Percentiles rank a stretch among this genome's conserved stretches.
These are phyloP conservation scores for Colletotrichum phormii DNA, from an alignment of 2,329 filamentous ascomycete genomes.

Conservation along the genomic window DNA sequence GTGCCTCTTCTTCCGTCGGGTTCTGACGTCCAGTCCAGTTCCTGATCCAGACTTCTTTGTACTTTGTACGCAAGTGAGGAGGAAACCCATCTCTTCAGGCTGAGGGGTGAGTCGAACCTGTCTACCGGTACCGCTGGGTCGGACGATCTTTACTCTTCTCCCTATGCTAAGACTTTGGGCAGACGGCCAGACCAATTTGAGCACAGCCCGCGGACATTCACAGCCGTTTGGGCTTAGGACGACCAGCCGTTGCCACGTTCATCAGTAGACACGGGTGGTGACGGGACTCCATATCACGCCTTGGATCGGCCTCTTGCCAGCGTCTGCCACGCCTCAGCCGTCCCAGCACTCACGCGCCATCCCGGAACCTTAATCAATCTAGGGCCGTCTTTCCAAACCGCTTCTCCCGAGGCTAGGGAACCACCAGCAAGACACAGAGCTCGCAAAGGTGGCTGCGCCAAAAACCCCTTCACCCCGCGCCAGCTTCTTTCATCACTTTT, in stretches of 20 bases:
- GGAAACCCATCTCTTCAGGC: slow-evolving; percentile 9
- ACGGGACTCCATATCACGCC: slow-evolving; percentile 18
- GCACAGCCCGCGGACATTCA: background rate
- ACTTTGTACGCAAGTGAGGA: slow-evolving; percentile 2
- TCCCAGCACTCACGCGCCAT: slow-evolving; percentile 31
- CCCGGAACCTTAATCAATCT: slow-evolving; percentile 35
- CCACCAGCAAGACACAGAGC: slow-evolving; percentile 17
- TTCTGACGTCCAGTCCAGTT: slow-evolving; percentile 13
- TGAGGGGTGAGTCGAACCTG: slow-evolving; percentile 25
- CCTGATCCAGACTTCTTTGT: slow-evolving; percentile 14
- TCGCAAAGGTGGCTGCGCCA: slow-evolving; percentile 21
- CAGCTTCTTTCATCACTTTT: slow-evolving; percentile 27
- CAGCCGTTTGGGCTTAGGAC: slow-evolving; percentile 1
- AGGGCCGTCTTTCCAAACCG: slow-evolving; percentile 24
- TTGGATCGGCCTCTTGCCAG: slow-evolving; percentile 21
- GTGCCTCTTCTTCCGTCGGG: slow-evolving; percentile 29
- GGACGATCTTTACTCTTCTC: slow-evolving; percentile 8
- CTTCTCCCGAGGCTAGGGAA: slow-evolving; percentile 29
- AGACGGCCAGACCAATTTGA: slow-evolving; percentile 12
- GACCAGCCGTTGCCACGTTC: slow-evolving; percentile 31
- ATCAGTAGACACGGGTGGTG: slow-evolving; percentile 15
- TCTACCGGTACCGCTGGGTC: background rate
- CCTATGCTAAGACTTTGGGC: slow-evolving; percentile 24
- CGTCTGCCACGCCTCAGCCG: slow-evolving; percentile 31
- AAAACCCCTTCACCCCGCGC: slow-evolving; percentile 30